Evolutionary conservation across 2,329 filamentous ascomycete genomes (phyloP), one percentile per base, ranked within the genome.

Genomic region (Colletotrichum graminicola): DNA sequence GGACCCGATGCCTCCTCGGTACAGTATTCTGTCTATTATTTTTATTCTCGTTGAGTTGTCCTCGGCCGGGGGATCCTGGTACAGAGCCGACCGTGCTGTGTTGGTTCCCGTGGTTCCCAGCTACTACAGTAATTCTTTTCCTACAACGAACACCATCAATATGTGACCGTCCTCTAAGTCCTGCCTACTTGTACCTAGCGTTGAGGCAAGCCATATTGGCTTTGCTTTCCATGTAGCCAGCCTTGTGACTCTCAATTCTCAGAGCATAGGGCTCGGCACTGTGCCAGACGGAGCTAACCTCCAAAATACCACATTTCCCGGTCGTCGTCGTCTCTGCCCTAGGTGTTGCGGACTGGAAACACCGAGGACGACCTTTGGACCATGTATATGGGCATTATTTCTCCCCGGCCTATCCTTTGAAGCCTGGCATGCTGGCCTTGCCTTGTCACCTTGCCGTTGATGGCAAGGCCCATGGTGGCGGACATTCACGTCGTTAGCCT

Each of bases 241-340:
- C 41, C 41, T 23, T 45, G 39, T 18, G 39, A 14, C 47, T 21
- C n/a, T n/a, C 26, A 6, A 29, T 51, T 11, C 14, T 23, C 29
- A 29, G 26, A 34, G 51, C 16, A 34, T 62, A 12, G 32, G 18
- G 29, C 10, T 74, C 74, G 29, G 39, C 39, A 29, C 39, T 43
- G 36, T 43, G 62, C 57, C 51, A 41, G 26, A 39, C 52, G 57
- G 61, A 62, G 70, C 59, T 60, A 34, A 32, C 69, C 66, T 71
- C 70, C 70, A 66, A 72, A 45, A 63, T 60, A 68, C 55, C 52
- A 45, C 65, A 52, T 68, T 34, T 16, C 11, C 5, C 36, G 49
- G 18, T 34, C 39, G 43, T 10, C 43, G 11, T 49, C 8, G n/a
- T 39, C 12, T 26, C 8, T n/a, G 34, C 34, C 26, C 16, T 52